A percentile compares a stretch with the other conserved stretches of the same genome.
phyloP scores from a whole-genome alignment of 257 asterid genomes.

The Solanum sejunctum region DNA sequence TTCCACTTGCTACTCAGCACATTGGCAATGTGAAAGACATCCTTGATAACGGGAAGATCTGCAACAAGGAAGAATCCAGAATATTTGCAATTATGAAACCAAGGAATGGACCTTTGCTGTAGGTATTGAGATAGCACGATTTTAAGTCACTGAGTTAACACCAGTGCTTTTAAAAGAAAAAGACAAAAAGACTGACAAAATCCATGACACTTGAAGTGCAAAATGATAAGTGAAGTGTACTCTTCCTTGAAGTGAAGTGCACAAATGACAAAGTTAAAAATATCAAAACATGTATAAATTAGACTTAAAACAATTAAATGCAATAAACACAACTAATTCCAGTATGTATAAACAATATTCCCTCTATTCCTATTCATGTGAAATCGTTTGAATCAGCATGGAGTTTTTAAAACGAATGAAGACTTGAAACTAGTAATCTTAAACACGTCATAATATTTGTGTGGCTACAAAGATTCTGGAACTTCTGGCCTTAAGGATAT shows the following conservation, averaged over 20 bases:
- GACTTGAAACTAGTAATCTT: neutral
- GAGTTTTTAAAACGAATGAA: neutral
- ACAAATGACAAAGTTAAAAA: neutral
- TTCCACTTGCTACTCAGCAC: constrained; percentile 64
- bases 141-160: neutral
- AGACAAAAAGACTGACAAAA: neutral
- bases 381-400: neutral
- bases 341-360: neutral
- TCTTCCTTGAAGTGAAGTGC: neutral
- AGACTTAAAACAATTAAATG: neutral
- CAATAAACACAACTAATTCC: neutral
- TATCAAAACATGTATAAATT: neutral
- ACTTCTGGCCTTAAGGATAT: neutral
- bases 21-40: constrained; percentile 52
- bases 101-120: neutral
- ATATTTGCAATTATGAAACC: neutral
- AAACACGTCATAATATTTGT: neutral
- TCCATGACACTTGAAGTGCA: neutral
- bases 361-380: neutral
- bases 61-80: constrained; percentile 2
- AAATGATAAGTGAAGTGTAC: neutral
- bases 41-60: constrained; percentile 75
- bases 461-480: neutral
- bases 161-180: neutral
- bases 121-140: neutral